Evolutionary conservation across 768 basidiomycete genomes (phyloP), one percentile per base, ranked within the genome.

Genomic region (Pleurotus sapidus): DNA sequence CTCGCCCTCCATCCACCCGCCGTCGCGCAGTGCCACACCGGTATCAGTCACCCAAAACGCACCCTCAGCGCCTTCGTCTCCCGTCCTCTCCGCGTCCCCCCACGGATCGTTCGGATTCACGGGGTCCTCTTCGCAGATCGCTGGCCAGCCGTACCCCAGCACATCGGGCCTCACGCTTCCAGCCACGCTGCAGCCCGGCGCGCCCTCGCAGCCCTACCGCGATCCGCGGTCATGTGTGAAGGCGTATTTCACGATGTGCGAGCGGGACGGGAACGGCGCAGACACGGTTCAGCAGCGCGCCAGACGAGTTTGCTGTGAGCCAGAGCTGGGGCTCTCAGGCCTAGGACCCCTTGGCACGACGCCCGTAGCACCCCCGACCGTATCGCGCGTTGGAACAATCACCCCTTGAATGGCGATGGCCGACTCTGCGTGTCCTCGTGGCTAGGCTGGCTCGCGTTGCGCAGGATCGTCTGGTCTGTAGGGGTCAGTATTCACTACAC

Each of bases 311-410:
- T 67, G 79, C 86, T 25, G 78, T 93, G 46, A 85, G 86, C 59
- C 92, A 95, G 76, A 92, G 89, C 60, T 96, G 93, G 95, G 95
- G 94, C n/a, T n/a, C n/a, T n/a, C n/a, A n/a, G n/a, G n/a, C n/a
- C n/a, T n/a, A n/a, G n/a, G n/a, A n/a, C n/a, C n/a, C n/a, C n/a
- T n/a, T n/a, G n/a, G n/a, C n/a, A n/a, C n/a, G n/a, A n/a, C n/a
- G n/a, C n/a, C n/a, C n/a, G n/a, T n/a, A n/a, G n/a, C n/a, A n/a
- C n/a, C n/a, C n/a, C n/a, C n/a, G n/a, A n/a, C n/a, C n/a, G n/a
- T n/a, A n/a, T n/a, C n/a, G n/a, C n/a, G n/a, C n/a, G n/a, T n/a
- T n/a, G n/a, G n/a, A n/a, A n/a, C n/a, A n/a, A n/a, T n/a, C n/a
- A n/a, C n/a, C n/a, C n/a, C n/a, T n/a, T n/a, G n/a, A n/a, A n/a